A percentile compares a stretch with the other conserved stretches of the same genome.
phyloP scores from a whole-genome alignment of 257 asterid species.

The Penstemon davidsonii region DNA sequence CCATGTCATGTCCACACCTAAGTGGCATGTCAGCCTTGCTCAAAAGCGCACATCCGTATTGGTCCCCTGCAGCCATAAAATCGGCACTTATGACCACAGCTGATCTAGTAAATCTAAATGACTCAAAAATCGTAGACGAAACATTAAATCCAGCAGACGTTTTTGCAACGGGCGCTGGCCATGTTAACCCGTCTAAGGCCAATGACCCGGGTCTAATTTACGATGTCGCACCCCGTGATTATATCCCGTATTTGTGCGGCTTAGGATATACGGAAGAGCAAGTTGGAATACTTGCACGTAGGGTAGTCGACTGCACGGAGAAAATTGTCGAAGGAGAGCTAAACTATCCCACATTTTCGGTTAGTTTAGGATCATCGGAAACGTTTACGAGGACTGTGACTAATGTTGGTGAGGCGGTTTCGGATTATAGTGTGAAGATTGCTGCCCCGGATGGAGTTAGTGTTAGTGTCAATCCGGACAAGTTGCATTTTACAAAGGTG shows the following conservation, averaged over 20 bases:
- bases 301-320: constrained; percentile 26
- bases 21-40: constrained; percentile 39
- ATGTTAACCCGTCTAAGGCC: constrained; percentile 42
- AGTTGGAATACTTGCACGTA: constrained; percentile 24
- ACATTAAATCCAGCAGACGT: constrained; percentile 28
- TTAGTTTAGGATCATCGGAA: constrained; percentile 30
- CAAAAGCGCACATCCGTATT: constrained; percentile 35
- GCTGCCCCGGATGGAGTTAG: constrained; percentile 34
- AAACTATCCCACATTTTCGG: constrained; percentile 44
- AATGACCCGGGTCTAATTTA: constrained; percentile 39
- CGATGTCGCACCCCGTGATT: constrained; percentile 30
- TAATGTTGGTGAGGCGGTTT: constrained; percentile 40
- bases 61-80: constrained; percentile 43
- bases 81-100: constrained; percentile 43
- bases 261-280: constrained; percentile 34
- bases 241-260: constrained; percentile 38
- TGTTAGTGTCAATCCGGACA: constrained; percentile 30
- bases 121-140: constrained; percentile 27
- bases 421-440: constrained; percentile 29
- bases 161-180: constrained; percentile 38
- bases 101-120: constrained; percentile 9
- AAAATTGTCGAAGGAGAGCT: constrained; percentile 35
- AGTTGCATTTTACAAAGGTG: constrained; percentile 29
- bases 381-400: constrained; percentile 41
- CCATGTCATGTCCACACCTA: constrained; percentile 43